These are phyloP conservation scores for Boechera retrofracta DNA, from an alignment of 345 rosid genomes.

Conservation along the genomic window DNA sequence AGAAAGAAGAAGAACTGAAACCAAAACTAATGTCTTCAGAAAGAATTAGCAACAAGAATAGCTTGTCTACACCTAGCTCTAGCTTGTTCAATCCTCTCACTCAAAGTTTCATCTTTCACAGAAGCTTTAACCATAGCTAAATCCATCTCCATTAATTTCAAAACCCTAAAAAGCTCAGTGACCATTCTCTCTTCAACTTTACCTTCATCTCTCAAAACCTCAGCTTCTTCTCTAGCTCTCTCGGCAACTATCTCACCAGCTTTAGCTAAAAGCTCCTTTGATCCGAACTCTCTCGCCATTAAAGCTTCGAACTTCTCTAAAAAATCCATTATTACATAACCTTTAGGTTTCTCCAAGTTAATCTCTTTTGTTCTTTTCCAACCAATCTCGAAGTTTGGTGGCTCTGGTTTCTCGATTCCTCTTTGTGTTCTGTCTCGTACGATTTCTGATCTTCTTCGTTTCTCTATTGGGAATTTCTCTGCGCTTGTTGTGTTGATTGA, in stretches of 20 bases:
- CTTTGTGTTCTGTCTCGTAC: conserved; percentile 52
- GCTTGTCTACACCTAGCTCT: conserved; percentile 93
- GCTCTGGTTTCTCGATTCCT: conserved; percentile 59
- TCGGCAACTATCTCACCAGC: conserved; percentile 86
- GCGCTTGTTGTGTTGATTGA: conserved; percentile 55
- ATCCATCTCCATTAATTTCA: conserved; percentile 97
- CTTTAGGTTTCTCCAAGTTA: conserved; percentile 71
- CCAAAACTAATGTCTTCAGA: conserved; percentile 43
- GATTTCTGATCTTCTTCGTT: conserved; percentile 71
- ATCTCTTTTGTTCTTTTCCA: conserved; percentile 84
- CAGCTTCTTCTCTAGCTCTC: conserved; percentile 93
- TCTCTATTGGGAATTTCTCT: conserved; percentile 73
- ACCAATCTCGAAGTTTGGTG: conserved; percentile 81
- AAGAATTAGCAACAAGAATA: conserved; percentile 80
- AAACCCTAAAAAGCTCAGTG: conserved; percentile 83
- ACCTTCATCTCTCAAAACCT: conserved; percentile 76
- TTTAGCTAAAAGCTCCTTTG: conserved; percentile 72
- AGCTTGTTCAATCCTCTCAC: conserved; percentile 76
- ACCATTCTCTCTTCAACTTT: conserved; percentile 86
- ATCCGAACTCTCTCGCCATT: conserved; percentile 80
- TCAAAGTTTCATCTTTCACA: conserved; percentile 75
- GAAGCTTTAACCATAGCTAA: conserved; percentile 94
- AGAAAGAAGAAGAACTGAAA: not conserved
- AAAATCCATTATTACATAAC: conserved; percentile 83
- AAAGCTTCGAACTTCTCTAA: conserved; percentile 71